phyloP scores from a whole-genome alignment of 2,329 filamentous ascomycete species.

The Grosmannia huntii region DNA sequence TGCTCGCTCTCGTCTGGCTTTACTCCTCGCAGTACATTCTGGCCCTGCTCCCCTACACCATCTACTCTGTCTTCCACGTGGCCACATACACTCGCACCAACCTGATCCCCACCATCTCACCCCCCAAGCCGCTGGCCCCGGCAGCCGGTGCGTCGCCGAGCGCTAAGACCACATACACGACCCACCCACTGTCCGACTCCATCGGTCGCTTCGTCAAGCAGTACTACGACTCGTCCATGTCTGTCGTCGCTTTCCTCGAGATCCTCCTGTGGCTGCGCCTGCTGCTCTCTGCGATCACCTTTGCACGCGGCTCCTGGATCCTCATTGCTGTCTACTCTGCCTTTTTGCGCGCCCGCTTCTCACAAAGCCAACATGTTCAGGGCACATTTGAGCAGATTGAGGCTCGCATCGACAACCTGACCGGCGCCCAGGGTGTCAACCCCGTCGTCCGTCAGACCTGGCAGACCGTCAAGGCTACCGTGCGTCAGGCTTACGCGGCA shows the following conservation, averaged over 20 bases:
- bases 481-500: constrained; percentile 62
- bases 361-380: constrained; percentile 90
- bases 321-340: constrained; percentile 73
- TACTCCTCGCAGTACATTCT: constrained; percentile 79
- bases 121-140: constrained; percentile 42
- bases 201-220: constrained; percentile 94
- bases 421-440: constrained; percentile 77
- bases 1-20: constrained; percentile 92
- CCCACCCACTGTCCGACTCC: constrained; percentile 57
- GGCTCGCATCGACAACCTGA: constrained; percentile 65
- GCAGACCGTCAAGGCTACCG: constrained; percentile 62
- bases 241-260: constrained; percentile 77
- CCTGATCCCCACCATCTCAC: constrained; percentile 75
- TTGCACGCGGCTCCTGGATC: constrained; percentile 85
- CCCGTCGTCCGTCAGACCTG: constrained; percentile 68
- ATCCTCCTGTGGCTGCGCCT: constrained; percentile 79
- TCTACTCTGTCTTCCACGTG: constrained; percentile 98
- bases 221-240: constrained; percentile 96
- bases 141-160: constrained; percentile 41
- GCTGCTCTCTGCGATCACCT: constrained; percentile 67
- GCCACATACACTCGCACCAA: constrained; percentile 92
- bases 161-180: constrained; percentile 40
- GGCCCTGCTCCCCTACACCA: constrained; percentile 82
- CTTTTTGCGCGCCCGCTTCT: constrained; percentile 82
- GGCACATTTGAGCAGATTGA: constrained; percentile 59